Percentiles rank a stretch among this genome's conserved stretches.
phyloP scores from a whole-genome alignment of 768 basidiomycete species.

The Xerocomus potaroensis region DNA sequence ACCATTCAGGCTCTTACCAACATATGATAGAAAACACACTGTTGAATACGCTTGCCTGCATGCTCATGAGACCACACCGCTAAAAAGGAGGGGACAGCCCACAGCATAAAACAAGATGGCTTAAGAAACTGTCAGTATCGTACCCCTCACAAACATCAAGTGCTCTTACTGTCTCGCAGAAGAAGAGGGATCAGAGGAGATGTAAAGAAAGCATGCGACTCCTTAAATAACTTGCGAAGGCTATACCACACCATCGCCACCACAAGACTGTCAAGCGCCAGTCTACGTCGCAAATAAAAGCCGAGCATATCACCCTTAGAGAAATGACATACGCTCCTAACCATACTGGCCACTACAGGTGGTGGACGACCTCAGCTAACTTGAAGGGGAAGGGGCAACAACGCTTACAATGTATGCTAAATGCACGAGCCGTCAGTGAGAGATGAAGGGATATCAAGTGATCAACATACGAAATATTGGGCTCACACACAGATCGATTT shows the following conservation, averaged over 20 bases:
- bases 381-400: neutral
- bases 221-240: conserved; percentile 1
- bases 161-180: conserved; percentile 6
- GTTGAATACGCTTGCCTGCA: conserved; percentile 5
- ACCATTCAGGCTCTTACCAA: conserved; percentile 6
- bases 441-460: neutral
- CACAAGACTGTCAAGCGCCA: neutral
- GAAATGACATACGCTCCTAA: neutral
- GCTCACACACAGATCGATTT: neutral
- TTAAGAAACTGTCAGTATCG: neutral
- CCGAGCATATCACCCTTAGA: neutral
- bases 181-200: conserved; percentile 2
- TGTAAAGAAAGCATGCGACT: neutral
- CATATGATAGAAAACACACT: conserved; percentile 4
- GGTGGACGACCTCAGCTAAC: neutral
- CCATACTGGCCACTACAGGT: neutral
- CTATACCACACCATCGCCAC: conserved; percentile 1
- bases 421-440: neutral
- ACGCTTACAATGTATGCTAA: neutral
- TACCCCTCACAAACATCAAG: neutral
- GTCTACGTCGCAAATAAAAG: neutral
- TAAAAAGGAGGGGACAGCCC: neutral
- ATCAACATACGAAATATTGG: neutral
- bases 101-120: conserved; percentile 6
- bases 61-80: neutral